phyloP scores from a whole-genome alignment of 2,329 filamentous ascomycete genomes.

The Helotiales sp. region DNA sequence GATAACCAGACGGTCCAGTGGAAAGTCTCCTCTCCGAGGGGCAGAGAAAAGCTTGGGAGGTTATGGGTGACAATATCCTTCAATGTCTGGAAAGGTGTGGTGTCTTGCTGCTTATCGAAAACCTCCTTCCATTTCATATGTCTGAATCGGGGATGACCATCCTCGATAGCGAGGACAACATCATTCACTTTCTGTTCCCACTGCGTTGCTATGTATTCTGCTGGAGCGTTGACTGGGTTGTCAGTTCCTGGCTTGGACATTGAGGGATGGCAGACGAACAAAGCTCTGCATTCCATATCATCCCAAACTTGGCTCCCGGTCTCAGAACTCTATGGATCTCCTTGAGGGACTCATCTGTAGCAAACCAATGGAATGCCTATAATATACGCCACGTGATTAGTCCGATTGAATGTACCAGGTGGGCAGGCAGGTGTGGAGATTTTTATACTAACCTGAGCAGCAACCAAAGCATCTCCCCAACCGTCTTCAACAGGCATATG shows the following conservation, averaged over 20 bases:
- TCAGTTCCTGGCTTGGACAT: constrained; percentile 6
- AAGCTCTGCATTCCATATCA: constrained; percentile 76
- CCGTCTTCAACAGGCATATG: constrained; percentile 55
- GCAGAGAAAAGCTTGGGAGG: constrained; percentile 56
- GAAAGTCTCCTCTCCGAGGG: constrained; percentile 56
- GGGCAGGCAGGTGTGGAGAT: too few species aligned
- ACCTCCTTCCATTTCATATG: constrained; percentile 63
- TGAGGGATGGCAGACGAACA: constrained; percentile 46
- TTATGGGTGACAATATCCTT: constrained; percentile 41
- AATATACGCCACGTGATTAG: constrained; percentile 11
- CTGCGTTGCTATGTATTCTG: constrained; percentile 49
- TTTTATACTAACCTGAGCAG: constrained; percentile 60
- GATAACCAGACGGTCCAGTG: constrained; percentile 59
- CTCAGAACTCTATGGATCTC: constrained; percentile 69
- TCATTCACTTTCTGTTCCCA: constrained; percentile 66
- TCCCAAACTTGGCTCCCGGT: constrained; percentile 58
- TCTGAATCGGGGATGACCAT: constrained; percentile 64
- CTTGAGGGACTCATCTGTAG: constrained; percentile 57
- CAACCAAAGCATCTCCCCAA: constrained; percentile 65
- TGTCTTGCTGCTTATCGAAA: constrained; percentile 59
- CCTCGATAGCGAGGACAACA: constrained; percentile 54
- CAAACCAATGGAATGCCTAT: constrained; percentile 59
- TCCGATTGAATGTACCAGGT: too few species aligned
- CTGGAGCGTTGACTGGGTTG: constrained; percentile 61
- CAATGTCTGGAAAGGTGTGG: constrained; percentile 52